Conservation (phyloP, 805 yeast genomes). For the Saturnispora zaruensis region DNA sequence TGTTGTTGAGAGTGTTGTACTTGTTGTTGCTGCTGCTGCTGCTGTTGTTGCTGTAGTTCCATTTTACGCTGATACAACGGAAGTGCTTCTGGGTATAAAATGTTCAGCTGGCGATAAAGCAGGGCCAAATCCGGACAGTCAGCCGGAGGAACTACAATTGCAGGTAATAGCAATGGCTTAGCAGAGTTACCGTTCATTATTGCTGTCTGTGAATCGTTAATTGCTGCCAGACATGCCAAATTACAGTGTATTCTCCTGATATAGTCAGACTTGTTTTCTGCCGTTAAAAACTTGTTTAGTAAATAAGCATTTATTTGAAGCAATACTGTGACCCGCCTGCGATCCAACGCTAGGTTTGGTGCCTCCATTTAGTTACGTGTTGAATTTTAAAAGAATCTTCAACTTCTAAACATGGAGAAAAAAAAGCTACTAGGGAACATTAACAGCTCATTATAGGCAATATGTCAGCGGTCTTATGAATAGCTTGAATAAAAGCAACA, state of each 20-base stretch:
- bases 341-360: conserved; percentile 17
- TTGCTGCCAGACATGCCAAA: conserved; percentile 30
- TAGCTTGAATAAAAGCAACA: background rate
- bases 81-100: conserved; percentile 45
- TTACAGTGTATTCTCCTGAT: conserved; percentile 31
- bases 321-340: conserved; percentile 28
- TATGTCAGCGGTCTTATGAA: background rate
- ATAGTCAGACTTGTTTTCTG: conserved; percentile 26
- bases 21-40: conserved; percentile 11
- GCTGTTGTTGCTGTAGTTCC: conserved; percentile 15
- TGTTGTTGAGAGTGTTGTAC: conserved; percentile 11
- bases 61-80: conserved; percentile 23
- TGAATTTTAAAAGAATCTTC: background rate
- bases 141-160: conserved; percentile 44
- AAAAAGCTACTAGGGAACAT: background rate
- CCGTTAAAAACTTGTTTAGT: conserved; percentile 24
- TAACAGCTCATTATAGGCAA: background rate
- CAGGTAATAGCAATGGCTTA: conserved; percentile 28
- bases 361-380: background rate
- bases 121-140: conserved; percentile 46
- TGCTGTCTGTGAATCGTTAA: conserved; percentile 27
- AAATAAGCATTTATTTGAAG: conserved; percentile 30
- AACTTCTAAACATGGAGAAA: background rate
- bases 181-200: conserved; percentile 23
- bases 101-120: conserved; percentile 31